Conservation (phyloP, 306 rosid genomes). For the Alnus glutinosa region DNA sequence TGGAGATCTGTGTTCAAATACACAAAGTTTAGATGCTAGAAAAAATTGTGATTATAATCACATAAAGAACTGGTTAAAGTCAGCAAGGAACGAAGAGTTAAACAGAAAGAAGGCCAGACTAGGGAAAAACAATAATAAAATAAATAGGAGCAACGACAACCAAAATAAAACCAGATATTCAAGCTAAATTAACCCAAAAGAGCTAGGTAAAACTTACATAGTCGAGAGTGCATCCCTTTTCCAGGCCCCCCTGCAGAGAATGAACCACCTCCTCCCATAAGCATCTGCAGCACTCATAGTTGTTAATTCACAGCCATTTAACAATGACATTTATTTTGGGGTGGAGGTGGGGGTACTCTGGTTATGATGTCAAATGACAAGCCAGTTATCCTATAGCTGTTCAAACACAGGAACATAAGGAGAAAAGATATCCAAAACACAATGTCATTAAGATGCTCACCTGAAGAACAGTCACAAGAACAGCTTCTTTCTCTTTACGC, state of each 20-base stretch:
- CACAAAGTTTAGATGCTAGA: slow-evolving; percentile 10
- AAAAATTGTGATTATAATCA: neutral
- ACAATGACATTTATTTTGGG: neutral
- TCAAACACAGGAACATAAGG: neutral
- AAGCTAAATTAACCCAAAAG: slow-evolving; percentile 19
- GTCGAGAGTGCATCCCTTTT: slow-evolving; percentile 97
- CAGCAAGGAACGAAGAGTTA: slow-evolving; percentile 18
- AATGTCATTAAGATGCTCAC: slow-evolving; percentile 35
- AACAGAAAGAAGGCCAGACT: neutral
- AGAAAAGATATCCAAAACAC: slow-evolving; percentile 12
- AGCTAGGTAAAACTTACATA: slow-evolving; percentile 57
- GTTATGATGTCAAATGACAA: neutral
- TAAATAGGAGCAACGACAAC: neutral
- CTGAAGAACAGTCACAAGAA: slow-evolving; percentile 91
- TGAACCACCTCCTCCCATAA: slow-evolving; percentile 98
- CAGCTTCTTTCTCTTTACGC: slow-evolving; percentile 83
- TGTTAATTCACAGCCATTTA: slow-evolving; percentile 9
- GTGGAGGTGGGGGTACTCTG: neutral
- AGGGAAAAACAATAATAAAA: neutral
- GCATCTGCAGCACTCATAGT: slow-evolving; percentile 57
- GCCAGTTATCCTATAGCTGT: no score
- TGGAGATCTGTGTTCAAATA: slow-evolving; percentile 64
- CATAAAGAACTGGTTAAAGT: neutral
- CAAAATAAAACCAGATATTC: neutral
- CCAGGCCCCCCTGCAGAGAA: slow-evolving; percentile 98